These are phyloP conservation scores for Tylopilus felleus DNA, from an alignment of 768 basidiomycete species.

Conservation along the genomic window DNA sequence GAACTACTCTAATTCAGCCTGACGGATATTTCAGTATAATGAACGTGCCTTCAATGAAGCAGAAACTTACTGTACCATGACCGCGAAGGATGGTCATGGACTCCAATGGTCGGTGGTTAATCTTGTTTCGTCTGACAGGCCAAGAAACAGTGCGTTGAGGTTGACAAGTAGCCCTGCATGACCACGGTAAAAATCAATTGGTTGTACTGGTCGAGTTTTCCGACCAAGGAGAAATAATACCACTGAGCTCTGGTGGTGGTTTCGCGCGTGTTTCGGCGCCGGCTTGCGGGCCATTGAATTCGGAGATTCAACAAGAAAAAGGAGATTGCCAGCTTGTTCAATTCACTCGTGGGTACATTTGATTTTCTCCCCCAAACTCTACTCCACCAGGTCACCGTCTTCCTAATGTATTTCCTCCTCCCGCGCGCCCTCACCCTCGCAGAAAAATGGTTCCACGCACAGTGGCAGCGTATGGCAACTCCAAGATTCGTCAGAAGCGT, in stretches of 20 bases:
- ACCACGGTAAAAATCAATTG: constrained; percentile 2
- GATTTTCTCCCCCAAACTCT: neutral
- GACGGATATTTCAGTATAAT: neutral
- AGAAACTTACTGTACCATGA: constrained; percentile 1
- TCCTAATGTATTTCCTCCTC: neutral
- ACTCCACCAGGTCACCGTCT: neutral
- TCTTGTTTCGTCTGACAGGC: constrained; percentile 1
- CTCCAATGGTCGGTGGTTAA: constrained; percentile 11
- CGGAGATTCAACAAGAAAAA: neutral
- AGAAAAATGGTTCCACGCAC: neutral
- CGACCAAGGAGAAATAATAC: neutral
- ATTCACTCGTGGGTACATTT: neutral
- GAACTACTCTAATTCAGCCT: constrained; percentile 1
- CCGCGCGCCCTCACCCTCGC: neutral
- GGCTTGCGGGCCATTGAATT: neutral
- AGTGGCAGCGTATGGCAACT: neutral
- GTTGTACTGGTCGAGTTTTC: neutral
- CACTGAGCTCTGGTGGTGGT: neutral
- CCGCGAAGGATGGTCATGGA: neutral
- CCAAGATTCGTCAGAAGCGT: neutral
- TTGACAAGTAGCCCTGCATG: neutral
- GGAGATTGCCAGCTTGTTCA: neutral
- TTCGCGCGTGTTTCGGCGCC: neutral
- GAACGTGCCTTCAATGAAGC: neutral
- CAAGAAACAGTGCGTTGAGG: neutral